A percentile compares a stretch with the other conserved stretches of the same genome.
Conservation (phyloP, 2,329 filamentous ascomycete genomes). For the Aspergillus sergii region DNA sequence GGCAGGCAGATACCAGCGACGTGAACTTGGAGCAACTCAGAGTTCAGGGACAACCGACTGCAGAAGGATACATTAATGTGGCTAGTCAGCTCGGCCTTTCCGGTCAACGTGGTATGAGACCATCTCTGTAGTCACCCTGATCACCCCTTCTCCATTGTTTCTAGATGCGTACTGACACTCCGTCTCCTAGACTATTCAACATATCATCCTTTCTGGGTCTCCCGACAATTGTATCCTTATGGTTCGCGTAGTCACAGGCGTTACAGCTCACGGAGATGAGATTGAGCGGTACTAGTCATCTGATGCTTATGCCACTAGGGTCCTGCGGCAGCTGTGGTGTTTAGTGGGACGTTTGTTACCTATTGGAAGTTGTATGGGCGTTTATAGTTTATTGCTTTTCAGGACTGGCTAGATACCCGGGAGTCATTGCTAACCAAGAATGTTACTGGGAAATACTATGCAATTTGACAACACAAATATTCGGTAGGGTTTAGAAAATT, state of each 20-base stretch:
- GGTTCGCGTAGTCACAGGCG: constrained; percentile 15
- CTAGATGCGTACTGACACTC: not conserved
- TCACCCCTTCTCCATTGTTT: constrained; percentile 2
- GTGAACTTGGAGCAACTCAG: constrained; percentile 36
- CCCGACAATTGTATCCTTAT: constrained; percentile 26
- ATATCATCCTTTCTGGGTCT: constrained; percentile 45
- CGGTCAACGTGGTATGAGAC: constrained; percentile 39
- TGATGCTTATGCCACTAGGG: not conserved
- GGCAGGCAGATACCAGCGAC: constrained; percentile 37
- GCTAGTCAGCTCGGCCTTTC: constrained; percentile 45
- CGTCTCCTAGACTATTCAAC: constrained; percentile 39
- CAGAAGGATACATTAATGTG: constrained; percentile 51
- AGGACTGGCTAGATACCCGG: not conserved
- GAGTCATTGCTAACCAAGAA: not conserved
- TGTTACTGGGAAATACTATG: not conserved
- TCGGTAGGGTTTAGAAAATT: not conserved
- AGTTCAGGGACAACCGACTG: constrained; percentile 27
- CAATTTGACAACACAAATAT: not conserved
- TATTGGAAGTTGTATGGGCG: not conserved
- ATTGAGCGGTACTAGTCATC: not conserved
- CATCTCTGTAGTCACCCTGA: constrained; percentile 21
- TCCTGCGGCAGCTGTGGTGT: not conserved
- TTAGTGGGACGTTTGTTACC: not conserved
- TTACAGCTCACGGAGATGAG: not conserved
- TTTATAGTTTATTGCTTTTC: not conserved